These are phyloP conservation scores for Colletotrichum endophyticum DNA, from an alignment of 2,329 filamentous ascomycete species.

Conservation along the genomic window DNA sequence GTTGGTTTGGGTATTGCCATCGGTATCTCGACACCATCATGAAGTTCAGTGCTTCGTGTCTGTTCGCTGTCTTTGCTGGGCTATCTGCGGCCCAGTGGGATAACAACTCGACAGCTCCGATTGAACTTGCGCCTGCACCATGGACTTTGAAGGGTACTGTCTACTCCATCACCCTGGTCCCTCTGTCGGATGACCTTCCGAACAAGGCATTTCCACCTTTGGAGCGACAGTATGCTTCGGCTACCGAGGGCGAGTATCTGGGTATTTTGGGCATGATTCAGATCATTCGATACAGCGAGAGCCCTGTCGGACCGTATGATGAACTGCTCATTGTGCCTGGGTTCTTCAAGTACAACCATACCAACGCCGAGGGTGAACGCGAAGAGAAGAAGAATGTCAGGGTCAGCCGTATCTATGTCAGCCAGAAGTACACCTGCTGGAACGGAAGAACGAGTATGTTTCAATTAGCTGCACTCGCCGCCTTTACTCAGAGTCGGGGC, in stretches of 20 bases:
- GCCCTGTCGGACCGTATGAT: conserved; percentile 58
- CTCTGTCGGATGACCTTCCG: background rate
- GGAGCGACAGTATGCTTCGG: background rate
- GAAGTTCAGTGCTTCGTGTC: background rate
- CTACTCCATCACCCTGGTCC: conserved; percentile 15
- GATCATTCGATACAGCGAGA: conserved; percentile 53
- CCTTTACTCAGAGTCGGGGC: background rate
- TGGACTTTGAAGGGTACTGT: conserved; percentile 24
- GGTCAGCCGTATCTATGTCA: conserved; percentile 59
- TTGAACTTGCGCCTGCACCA: conserved; percentile 14
- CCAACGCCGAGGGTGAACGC: conserved; percentile 27
- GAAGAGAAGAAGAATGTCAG: conserved; percentile 37
- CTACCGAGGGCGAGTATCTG: conserved; percentile 34
- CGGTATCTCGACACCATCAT: background rate
- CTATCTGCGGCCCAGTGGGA: conserved; percentile 1
- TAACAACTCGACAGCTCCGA: conserved; percentile 14
- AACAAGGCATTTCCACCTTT: conserved; percentile 9
- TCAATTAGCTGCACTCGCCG: background rate
- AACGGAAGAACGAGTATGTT: conserved; percentile 54
- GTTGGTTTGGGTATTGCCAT: background rate
- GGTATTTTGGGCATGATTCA: conserved; percentile 54
- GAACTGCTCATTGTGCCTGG: conserved; percentile 55
- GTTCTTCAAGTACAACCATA: conserved; percentile 41
- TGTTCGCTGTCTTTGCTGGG: background rate
- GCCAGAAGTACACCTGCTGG: conserved; percentile 53